Conservation (phyloP, 192 early-diverging fungal genomes). For the Oehlia diaphana region DNA sequence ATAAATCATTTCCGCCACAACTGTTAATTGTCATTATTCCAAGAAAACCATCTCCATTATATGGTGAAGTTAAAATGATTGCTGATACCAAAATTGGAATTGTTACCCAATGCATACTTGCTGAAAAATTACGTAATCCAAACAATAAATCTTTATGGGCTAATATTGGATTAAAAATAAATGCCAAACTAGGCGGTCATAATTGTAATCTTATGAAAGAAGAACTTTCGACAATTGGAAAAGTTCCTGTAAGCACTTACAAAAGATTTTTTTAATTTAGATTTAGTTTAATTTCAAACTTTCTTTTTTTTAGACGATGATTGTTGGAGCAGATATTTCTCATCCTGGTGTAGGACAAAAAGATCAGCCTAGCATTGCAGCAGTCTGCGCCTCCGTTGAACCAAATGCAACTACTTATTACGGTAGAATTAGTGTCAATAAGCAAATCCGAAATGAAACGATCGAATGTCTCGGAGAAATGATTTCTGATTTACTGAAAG, state of each 20-base stretch:
- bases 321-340: constrained; percentile 91
- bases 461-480: constrained; percentile 61
- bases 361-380: constrained; percentile 28
- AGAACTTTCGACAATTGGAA: constrained; percentile 54
- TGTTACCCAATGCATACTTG: constrained; percentile 84
- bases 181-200: constrained; percentile 89
- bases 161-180: constrained; percentile 92
- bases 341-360: constrained; percentile 69
- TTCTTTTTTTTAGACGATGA: constrained; percentile 53
- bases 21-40: constrained; percentile 81
- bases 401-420: constrained; percentile 54
- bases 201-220: constrained; percentile 61
- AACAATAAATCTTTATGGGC: constrained; percentile 85
- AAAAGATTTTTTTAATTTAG: not conserved
- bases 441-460: constrained; percentile 61
- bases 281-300: too few relatives aligned
- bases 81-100: constrained; percentile 87
- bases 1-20: constrained; percentile 54
- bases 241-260: constrained; percentile 42
- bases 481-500: constrained; percentile 62
- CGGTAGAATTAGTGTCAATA: constrained; percentile 54
- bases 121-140: constrained; percentile 61
- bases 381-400: constrained; percentile 51
- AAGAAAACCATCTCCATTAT: constrained; percentile 74
- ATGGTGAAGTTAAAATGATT: constrained; percentile 77